phyloP scores from a whole-genome alignment of 2,329 filamentous ascomycete species.

The Fusarium sublunatum region DNA sequence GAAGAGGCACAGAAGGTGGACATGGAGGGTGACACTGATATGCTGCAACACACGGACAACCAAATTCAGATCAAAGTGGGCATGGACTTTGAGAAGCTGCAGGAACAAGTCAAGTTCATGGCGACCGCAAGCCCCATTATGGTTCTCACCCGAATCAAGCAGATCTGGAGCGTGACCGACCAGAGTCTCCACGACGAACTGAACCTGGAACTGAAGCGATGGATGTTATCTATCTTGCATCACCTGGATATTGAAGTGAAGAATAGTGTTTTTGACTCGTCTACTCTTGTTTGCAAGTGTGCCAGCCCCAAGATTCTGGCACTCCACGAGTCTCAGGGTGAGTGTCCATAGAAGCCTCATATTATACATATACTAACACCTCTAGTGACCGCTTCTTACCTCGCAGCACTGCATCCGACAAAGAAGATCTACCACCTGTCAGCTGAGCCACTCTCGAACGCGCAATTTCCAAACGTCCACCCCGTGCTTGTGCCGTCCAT shows the following conservation, averaged over 20 bases:
- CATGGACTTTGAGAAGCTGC: conserved; percentile 19
- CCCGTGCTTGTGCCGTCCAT: conserved; percentile 55
- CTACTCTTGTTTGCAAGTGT: background rate
- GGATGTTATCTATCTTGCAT: conserved; percentile 70
- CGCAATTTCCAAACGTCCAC: conserved; percentile 54
- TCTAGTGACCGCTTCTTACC: conserved; percentile 61
- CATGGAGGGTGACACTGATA: background rate
- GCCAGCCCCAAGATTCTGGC: conserved; percentile 55
- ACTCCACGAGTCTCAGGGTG: conserved; percentile 65
- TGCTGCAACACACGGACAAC: background rate
- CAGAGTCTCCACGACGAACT: conserved; percentile 42
- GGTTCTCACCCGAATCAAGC: conserved; percentile 66
- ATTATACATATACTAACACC: background rate
- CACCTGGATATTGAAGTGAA: conserved; percentile 54
- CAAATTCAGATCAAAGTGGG: background rate
- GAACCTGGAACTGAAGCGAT: conserved; percentile 66
- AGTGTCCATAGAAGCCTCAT: background rate
- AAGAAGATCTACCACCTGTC: conserved; percentile 61
- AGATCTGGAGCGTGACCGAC: conserved; percentile 33
- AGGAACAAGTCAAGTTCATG: conserved; percentile 37
- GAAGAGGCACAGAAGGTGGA: background rate
- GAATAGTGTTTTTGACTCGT: conserved; percentile 21
- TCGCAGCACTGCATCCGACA: conserved; percentile 57
- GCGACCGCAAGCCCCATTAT: conserved; percentile 46
- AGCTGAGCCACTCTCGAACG: conserved; percentile 53